Base-by-base conservation (phyloP, 2,329 filamentous ascomycete species). In the Pseudohalonectria lignicola region DNA sequence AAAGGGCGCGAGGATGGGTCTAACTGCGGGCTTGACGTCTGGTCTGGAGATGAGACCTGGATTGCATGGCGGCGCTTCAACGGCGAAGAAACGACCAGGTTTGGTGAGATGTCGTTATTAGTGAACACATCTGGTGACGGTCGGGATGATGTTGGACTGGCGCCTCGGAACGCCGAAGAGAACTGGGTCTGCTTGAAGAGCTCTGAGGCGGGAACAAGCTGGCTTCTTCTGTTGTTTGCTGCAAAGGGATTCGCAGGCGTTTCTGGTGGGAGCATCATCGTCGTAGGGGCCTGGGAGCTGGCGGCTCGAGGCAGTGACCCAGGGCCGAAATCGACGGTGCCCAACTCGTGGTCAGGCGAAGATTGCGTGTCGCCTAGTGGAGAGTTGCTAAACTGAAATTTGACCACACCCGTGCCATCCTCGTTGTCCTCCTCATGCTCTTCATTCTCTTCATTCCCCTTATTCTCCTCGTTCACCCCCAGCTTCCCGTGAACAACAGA, bases 131-230 rank as follows among this genome's bases (percentile, higher is more conserved):
- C 56, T 1, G 72, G 72, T 1, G 73, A 77, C 0, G 73, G 73
- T 10, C 72, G 61, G 1, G 72, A 76, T 2, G 71, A 76, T 1
- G 72, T 76, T 16, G 73, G 73, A 41, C 71, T 76, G 33, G 59
- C 40, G 11, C 38, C 30, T 13, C 66, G 72, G 13, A 64, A 48
- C 1, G 62, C 69, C 2, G 72, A 74, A 2, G 73, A 74, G 23
- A 59, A 59, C 43, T 73, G 73, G 1, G 73, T 76, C 45, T 69
- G 65, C 1, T 59, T 63, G 45, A 77, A 77, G 8, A 77, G 56
- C 49, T 77, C 71, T 7, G 69, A 67, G 49, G 50, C 60, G 39
- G 45, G 56, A 49, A 61, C 59, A 46, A 54, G 51, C 41, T 40
- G 55, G 45, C 39, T 53, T 51, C 39, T 53, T 51, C 37, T 54